A percentile compares a stretch with the other conserved stretches of the same genome.
Evolutionary conservation across 1,139 yeast genomes (phyloP).

Genomic region (Maudiozyma humilis): DNA sequence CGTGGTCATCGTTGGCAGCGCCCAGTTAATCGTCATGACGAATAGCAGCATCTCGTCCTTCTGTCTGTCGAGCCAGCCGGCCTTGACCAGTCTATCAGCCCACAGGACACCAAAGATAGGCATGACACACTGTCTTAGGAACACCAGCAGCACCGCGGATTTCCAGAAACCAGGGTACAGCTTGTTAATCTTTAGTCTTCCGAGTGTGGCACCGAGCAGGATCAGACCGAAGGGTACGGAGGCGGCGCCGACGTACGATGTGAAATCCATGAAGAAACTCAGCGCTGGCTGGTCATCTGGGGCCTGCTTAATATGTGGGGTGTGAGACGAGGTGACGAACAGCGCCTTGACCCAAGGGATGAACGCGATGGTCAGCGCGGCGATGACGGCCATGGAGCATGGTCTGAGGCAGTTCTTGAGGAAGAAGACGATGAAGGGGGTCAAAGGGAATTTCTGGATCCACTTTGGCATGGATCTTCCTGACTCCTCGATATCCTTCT

Average conservation of each 20-base stretch:
- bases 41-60: constrained; percentile 53
- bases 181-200: constrained; percentile 52
- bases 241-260: constrained; percentile 75
- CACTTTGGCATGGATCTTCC: constrained; percentile 25
- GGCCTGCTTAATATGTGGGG: constrained; percentile 47
- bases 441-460: constrained; percentile 25
- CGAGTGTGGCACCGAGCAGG: constrained; percentile 77
- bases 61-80: constrained; percentile 43
- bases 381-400: constrained; percentile 54
- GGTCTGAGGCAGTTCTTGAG: constrained; percentile 63
- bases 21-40: constrained; percentile 58
- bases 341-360: constrained; percentile 80
- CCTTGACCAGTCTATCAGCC: constrained; percentile 39
- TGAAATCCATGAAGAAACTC: constrained; percentile 72
- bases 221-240: constrained; percentile 82
- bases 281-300: constrained; percentile 82
- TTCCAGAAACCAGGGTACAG: constrained; percentile 71
- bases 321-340: constrained; percentile 42
- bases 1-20: constrained; percentile 67
- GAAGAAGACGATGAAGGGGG: constrained; percentile 31
- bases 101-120: constrained; percentile 59
- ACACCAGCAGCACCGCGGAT: constrained; percentile 39
- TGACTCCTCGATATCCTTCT: constrained; percentile 28
- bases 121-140: constrained; percentile 43
- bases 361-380: constrained; percentile 62